Evolutionary conservation across 148 eudicot species (phyloP).

Genomic region (Suaeda aralocaspica): DNA sequence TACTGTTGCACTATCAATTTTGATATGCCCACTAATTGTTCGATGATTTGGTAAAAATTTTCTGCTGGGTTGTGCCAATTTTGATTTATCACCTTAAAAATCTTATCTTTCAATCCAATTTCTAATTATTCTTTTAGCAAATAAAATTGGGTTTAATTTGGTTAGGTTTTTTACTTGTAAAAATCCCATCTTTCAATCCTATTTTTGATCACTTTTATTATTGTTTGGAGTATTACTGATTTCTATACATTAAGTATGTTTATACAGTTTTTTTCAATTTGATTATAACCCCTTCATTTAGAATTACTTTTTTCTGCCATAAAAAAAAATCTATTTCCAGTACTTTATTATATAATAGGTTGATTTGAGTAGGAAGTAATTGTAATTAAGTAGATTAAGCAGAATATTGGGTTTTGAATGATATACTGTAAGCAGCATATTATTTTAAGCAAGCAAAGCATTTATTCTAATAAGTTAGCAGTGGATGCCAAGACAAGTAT

Average conservation of each 20-base stretch:
- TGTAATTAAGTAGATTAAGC: neutral
- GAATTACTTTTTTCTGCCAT: neutral
- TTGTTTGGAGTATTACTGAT: neutral
- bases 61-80: conserved; percentile 5
- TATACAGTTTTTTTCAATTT: no score
- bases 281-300: no score
- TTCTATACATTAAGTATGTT: neutral
- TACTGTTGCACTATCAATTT: neutral
- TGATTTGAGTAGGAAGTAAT: neutral
- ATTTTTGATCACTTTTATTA: neutral
- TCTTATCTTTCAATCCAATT: neutral
- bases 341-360: neutral
- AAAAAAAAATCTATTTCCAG: neutral
- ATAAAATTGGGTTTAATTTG: no score
- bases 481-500: neutral
- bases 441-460: neutral
- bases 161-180: neutral
- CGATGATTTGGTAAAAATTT: no score
- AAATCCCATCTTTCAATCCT: neutral
- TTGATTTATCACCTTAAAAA: neutral
- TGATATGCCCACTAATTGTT: conserved; percentile 5
- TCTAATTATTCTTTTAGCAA: neutral
- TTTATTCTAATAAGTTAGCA: neutral
- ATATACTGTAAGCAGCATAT: neutral
- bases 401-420: neutral